A percentile compares a stretch with the other conserved stretches of the same genome.
These are phyloP conservation scores for Cladobotryum mycophilum DNA, from an alignment of 2,329 filamentous ascomycete genomes.

Conservation along the genomic window DNA sequence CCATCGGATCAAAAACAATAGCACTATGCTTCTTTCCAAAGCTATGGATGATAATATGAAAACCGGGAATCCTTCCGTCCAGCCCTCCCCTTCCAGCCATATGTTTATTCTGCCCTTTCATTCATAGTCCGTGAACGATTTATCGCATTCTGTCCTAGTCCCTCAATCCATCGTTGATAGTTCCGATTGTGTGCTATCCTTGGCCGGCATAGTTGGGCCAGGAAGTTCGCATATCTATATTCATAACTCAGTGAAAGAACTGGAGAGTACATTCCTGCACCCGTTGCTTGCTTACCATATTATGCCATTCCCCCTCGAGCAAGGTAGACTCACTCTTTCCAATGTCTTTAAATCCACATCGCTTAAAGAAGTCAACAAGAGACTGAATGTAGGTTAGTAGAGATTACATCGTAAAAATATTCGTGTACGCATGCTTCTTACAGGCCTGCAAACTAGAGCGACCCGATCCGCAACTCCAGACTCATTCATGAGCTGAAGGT, in stretches of 20 bases:
- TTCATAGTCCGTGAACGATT: too few species aligned
- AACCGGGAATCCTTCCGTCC: too few species aligned
- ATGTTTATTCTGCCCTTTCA: too few species aligned
- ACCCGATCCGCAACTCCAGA: constrained; percentile 65
- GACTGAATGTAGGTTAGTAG: constrained; percentile 33
- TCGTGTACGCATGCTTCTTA: constrained; percentile 26
- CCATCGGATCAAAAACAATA: too few species aligned
- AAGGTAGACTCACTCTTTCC: constrained; percentile 66
- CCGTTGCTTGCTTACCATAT: constrained; percentile 58
- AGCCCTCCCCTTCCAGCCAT: too few species aligned
- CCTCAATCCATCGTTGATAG: neutral
- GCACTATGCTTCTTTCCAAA: too few species aligned
- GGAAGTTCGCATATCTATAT: neutral
- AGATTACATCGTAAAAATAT: neutral
- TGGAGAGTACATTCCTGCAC: too few species aligned
- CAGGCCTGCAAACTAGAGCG: constrained; percentile 69
- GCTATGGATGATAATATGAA: too few species aligned
- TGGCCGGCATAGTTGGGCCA: neutral
- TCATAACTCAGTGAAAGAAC: neutral
- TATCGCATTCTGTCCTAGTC: too few species aligned
- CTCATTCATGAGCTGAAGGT: constrained; percentile 68
- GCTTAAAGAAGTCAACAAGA: constrained; percentile 68
- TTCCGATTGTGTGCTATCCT: neutral
- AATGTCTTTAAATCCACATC: constrained; percentile 63
- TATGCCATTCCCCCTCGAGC: constrained; percentile 73